phyloP scores from a whole-genome alignment of 1,284 basidiomycete species.

The Rhodotorula sp. region DNA sequence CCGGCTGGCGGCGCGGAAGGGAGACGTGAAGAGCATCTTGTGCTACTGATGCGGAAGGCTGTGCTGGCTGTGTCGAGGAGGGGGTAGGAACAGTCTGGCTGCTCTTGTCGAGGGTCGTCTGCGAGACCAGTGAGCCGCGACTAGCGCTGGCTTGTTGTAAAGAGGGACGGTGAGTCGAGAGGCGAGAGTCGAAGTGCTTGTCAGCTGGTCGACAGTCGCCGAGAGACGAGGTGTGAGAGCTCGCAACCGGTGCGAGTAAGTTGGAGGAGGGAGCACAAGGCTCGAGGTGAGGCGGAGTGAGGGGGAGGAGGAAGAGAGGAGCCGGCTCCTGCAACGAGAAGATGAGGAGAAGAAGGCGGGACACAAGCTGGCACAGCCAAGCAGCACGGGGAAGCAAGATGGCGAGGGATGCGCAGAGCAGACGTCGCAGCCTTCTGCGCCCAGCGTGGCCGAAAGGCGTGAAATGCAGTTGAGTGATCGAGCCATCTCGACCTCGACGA shows the following conservation, averaged over 20 bases:
- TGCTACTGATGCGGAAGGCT: background rate
- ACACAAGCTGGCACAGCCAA: slow-evolving; percentile 5
- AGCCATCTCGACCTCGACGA: background rate
- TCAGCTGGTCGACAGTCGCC: background rate
- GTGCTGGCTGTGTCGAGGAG: background rate
- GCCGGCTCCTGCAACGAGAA: background rate
- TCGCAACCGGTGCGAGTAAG: slow-evolving; percentile 10
- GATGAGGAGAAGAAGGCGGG: background rate
- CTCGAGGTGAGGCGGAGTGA: background rate
- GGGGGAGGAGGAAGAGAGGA: slow-evolving; percentile 5
- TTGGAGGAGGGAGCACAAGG: background rate
- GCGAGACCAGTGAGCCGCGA: slow-evolving; percentile 7
- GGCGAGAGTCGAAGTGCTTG: background rate
- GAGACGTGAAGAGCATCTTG: slow-evolving; percentile 22
- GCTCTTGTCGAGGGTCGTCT: background rate
- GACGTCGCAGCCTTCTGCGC: background rate
- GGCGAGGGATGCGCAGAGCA: background rate
- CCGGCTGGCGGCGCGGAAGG: slow-evolving; percentile 2
- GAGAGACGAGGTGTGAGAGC: slow-evolving; percentile 1
- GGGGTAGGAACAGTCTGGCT: slow-evolving; percentile 28
- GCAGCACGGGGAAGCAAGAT: slow-evolving; percentile 6
- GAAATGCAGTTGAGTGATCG: slow-evolving; percentile 6
- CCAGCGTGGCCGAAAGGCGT: background rate
- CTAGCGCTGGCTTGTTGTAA: slow-evolving; percentile 17
- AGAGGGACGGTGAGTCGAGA: background rate